Base-by-base conservation (phyloP, 768 basidiomycete genomes). In the Naganishia vishniacii region DNA sequence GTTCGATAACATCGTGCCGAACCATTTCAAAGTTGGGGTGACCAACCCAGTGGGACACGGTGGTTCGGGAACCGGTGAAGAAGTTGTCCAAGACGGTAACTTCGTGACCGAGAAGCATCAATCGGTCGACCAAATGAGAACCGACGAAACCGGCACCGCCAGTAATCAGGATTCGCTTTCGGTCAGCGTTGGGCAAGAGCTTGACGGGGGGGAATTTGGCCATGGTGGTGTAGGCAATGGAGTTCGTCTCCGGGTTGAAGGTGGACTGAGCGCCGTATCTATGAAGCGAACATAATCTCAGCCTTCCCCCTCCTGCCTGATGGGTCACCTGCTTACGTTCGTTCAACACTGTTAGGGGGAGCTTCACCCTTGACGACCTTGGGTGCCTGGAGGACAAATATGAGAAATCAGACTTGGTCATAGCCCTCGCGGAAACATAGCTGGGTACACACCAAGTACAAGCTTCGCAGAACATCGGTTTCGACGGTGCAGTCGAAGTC, bases 131-230 rank as follows among this genome's bases (percentile, higher is more conserved):
- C 49, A 99, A 85, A 80, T 99, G 95, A 32, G 91, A 94, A 16
- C 95, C 95, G 65, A 99, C 94, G 77, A 99, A 99, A n/a, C 95
- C 95, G 40, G 94, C 95, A 44, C 95, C 94, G 64, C 94, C 94
- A 23, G 94, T 98, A 70, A 97, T 88, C 70, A 99, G 84, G 70
- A 98, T 80, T 65, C 94, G 88, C 79, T 94, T 95, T 72, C 91
- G 85, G 66, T 80, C 77, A 1, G 85, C 81, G 23, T 88, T 84
- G 11, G 89, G 78, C 48, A 99, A 84, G 49, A 92, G 84, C 71
- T 84, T 89, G 65, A 99, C 93, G 3, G 94, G 91, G 11, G 92
- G 89, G 78, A 92, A 99, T 46, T 89, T 86, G 60, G 88, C 85
- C 62, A 94, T 84, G 26, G 91, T 91, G 48, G 90, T 89, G 79